A percentile compares a stretch with the other conserved stretches of the same genome.
phyloP scores from a whole-genome alignment of 2,329 filamentous ascomycete species.

The Monosporascus sp. region DNA sequence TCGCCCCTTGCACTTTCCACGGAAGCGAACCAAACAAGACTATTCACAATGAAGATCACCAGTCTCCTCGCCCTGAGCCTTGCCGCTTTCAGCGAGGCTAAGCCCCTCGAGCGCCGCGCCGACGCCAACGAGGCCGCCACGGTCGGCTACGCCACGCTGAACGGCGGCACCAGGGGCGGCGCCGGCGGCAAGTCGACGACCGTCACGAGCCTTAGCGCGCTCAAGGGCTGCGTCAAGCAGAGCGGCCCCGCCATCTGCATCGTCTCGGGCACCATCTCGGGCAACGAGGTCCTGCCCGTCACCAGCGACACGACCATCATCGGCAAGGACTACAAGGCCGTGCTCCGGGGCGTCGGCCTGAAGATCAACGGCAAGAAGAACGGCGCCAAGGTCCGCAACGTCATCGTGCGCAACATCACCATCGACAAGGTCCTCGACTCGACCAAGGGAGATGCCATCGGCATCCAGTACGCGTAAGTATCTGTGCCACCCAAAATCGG shows the following conservation, averaged over 20 bases:
- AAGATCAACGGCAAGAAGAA: conserved; percentile 35
- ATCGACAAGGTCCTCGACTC: conserved; percentile 50
- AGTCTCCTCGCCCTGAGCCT: background rate
- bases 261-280: conserved; percentile 39
- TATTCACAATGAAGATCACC: too few species aligned
- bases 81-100: background rate
- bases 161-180: conserved; percentile 44
- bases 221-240: conserved; percentile 44
- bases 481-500: too few species aligned
- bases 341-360: conserved; percentile 42
- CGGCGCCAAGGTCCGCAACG: conserved; percentile 40
- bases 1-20: too few species aligned
- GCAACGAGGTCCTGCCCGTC: conserved; percentile 37
- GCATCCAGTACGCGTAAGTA: conserved; percentile 42
- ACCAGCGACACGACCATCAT: conserved; percentile 47
- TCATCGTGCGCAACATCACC: conserved; percentile 59
- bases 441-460: conserved; percentile 53
- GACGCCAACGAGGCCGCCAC: background rate
- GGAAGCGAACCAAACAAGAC: too few species aligned
- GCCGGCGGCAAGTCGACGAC: conserved; percentile 49
- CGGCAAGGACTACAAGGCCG: conserved; percentile 27
- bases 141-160: conserved; percentile 16
- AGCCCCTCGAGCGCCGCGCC: background rate
- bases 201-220: conserved; percentile 44
- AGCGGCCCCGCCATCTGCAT: conserved; percentile 40